Evolutionary conservation across 768 basidiomycete species (phyloP).

Genomic region (Coprinopsis strossmayeri): DNA sequence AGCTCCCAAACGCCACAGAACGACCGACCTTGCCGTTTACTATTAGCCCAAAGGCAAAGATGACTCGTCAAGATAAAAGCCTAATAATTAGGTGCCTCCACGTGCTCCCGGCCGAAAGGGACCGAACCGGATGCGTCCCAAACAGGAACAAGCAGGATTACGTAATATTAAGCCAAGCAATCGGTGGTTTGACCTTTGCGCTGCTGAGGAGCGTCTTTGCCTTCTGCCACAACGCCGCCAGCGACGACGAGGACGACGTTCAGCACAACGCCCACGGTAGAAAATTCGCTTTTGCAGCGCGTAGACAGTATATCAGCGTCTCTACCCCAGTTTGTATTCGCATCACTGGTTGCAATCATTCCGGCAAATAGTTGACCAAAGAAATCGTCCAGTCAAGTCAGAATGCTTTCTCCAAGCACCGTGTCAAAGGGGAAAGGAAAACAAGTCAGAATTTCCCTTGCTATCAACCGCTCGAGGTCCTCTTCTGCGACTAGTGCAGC

Average conservation of each 20-base stretch:
- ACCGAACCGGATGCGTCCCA: no score
- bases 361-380: not conserved
- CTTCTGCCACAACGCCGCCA: not conserved
- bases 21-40: no score
- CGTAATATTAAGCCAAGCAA: no score
- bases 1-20: no score
- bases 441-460: constrained; percentile 10
- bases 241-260: not conserved
- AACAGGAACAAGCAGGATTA: no score
- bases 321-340: no score
- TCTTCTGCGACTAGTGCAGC: constrained; percentile 8
- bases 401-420: not conserved
- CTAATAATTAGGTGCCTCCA: no score
- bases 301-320: no score
- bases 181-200: not conserved
- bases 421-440: constrained; percentile 7
- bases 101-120: no score
- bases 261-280: not conserved
- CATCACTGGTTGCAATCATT: not conserved
- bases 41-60: no score
- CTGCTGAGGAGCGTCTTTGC: not conserved
- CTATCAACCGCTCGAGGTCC: constrained; percentile 7
- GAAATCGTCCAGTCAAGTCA: not conserved
- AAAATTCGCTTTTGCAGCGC: not conserved
- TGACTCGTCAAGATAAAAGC: no score